These are phyloP conservation scores for Brettanomyces sp. DNA, from an alignment of 805 yeast genomes.

Conservation along the genomic window DNA sequence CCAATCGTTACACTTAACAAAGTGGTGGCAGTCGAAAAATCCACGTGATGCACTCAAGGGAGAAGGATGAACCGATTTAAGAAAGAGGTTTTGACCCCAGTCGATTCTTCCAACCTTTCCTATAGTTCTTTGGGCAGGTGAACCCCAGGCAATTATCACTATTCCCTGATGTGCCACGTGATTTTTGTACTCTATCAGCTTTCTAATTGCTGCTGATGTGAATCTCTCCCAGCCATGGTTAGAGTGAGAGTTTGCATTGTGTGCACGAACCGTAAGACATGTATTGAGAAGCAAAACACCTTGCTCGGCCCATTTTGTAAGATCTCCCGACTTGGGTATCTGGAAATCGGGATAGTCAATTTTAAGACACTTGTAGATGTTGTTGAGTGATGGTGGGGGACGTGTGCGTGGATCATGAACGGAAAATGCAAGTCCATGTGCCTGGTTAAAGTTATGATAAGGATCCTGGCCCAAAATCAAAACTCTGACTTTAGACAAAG, in stretches of 20 bases:
- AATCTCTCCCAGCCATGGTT: constrained; percentile 87
- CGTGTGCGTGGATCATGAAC: constrained; percentile 72
- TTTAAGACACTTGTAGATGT: constrained; percentile 73
- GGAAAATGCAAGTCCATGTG: constrained; percentile 93
- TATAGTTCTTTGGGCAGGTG: constrained; percentile 33
- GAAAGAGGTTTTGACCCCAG: constrained; percentile 34
- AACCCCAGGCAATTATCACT: constrained; percentile 58
- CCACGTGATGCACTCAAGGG: constrained; percentile 89
- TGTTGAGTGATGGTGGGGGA: constrained; percentile 81
- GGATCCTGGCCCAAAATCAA: constrained; percentile 94
- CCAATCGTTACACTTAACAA: constrained; percentile 73
- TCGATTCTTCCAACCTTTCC: constrained; percentile 20
- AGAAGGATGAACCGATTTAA: constrained; percentile 85
- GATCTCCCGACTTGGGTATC: constrained; percentile 54
- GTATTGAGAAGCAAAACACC: constrained; percentile 88
- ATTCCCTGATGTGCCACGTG: constrained; percentile 37
- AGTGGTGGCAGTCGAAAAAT: constrained; percentile 71
- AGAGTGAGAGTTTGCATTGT: constrained; percentile 88
- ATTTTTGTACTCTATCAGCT: constrained; percentile 40
- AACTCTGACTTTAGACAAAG: constrained; percentile 63
- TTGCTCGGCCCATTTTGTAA: constrained; percentile 75
- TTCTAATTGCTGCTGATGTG: constrained; percentile 60
- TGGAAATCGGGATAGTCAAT: constrained; percentile 62
- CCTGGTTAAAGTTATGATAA: constrained; percentile 85
- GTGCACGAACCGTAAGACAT: constrained; percentile 84